Conservation (phyloP, 345 rosid species). For the Citrus sp. region DNA sequence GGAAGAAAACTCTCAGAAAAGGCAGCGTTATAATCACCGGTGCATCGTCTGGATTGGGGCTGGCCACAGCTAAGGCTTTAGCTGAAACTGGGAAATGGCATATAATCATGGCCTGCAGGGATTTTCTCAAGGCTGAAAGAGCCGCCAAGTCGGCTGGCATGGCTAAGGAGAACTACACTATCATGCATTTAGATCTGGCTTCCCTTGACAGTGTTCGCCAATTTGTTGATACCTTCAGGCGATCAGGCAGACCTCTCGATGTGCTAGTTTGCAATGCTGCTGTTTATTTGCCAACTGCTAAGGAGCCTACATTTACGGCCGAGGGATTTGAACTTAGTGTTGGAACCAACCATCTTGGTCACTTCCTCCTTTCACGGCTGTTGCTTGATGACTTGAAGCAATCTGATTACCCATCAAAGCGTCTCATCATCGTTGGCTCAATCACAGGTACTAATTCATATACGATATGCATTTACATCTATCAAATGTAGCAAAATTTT, state of each 20-base stretch:
- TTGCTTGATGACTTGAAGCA: slow-evolving; percentile 74
- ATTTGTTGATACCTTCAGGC: slow-evolving; percentile 64
- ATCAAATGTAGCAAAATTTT: neutral
- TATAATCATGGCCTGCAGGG: slow-evolving; percentile 88
- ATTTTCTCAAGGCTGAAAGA: slow-evolving; percentile 85
- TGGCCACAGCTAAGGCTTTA: slow-evolving; percentile 81
- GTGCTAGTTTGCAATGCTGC: slow-evolving; percentile 96
- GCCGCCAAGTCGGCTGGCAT: slow-evolving; percentile 89
- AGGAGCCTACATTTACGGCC: slow-evolving; percentile 86
- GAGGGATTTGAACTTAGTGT: slow-evolving; percentile 96
- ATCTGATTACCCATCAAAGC: slow-evolving; percentile 83
- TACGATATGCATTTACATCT: neutral
- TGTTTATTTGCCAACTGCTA: slow-evolving; percentile 85
- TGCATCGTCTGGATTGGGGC: slow-evolving; percentile 82
- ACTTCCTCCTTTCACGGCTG: slow-evolving; percentile 79
- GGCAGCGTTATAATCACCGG: slow-evolving; percentile 75
- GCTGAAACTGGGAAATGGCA: slow-evolving; percentile 92
- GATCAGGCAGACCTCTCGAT: slow-evolving; percentile 68
- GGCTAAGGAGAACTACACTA: slow-evolving; percentile 71
- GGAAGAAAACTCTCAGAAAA: slow-evolving; percentile 78
- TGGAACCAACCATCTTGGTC: slow-evolving; percentile 97
- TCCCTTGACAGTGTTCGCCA: slow-evolving; percentile 90
- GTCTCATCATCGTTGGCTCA: slow-evolving; percentile 92
- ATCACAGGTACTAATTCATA: slow-evolving; percentile 61
- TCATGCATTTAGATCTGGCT: slow-evolving; percentile 93